Evolutionary conservation across 225 moss, liverwort and hornwort species (phyloP).

Genomic region (Antitrichia curtipendula): DNA sequence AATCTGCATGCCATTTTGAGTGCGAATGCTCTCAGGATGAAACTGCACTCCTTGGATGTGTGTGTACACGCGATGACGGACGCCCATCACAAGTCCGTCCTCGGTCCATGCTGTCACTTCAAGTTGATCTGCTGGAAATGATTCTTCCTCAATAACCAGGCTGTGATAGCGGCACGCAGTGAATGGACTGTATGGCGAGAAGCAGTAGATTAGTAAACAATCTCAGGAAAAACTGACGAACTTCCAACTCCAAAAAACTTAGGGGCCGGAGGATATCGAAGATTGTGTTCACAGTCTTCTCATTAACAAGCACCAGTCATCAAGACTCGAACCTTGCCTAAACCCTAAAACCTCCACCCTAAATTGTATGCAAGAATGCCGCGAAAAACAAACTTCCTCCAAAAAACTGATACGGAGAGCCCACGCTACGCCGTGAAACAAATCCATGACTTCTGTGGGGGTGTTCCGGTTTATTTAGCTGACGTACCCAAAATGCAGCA

Average conservation of each 20-base stretch:
- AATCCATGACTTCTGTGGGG: not conserved
- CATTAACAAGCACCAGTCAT: not conserved
- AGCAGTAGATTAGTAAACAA: not conserved
- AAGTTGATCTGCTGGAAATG: slow-evolving; percentile 67
- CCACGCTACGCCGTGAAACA: not conserved
- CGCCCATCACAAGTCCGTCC: slow-evolving; percentile 90
- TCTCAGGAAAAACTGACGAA: not conserved
- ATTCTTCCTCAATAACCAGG: slow-evolving; percentile 71
- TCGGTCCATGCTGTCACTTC: slow-evolving; percentile 91
- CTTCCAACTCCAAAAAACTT: not conserved
- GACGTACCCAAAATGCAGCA: not conserved
- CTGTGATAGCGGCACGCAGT: slow-evolving; percentile 92
- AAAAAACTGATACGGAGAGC: not conserved
- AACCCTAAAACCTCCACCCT: not conserved
- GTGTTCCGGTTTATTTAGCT: not conserved
- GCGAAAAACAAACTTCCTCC: not conserved
- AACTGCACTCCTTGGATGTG: slow-evolving; percentile 76
- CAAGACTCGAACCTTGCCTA: not conserved
- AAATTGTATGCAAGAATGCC: not conserved
- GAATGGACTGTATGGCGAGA: slow-evolving; percentile 56
- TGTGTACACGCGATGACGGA: slow-evolving; percentile 56
- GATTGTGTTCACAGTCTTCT: not conserved
- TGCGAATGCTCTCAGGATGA: slow-evolving; percentile 53
- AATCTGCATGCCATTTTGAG: slow-evolving; percentile 36
- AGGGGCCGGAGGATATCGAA: not conserved